phyloP scores from a whole-genome alignment of 805 yeast genomes.

The Nakazawaea laoshanensis region DNA sequence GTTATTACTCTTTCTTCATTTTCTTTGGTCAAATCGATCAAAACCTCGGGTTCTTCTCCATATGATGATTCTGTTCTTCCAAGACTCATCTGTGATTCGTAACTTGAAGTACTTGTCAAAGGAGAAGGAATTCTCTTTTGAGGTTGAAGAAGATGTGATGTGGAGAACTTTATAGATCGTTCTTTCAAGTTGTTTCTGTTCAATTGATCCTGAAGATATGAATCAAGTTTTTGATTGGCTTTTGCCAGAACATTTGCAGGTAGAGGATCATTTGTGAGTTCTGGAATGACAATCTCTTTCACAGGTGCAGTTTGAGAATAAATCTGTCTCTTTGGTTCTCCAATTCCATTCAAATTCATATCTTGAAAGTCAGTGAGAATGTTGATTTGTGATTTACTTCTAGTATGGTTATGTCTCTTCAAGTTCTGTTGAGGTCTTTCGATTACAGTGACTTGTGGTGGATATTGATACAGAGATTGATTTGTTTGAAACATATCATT shows the following conservation, averaged over 20 bases:
- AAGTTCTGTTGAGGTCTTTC: conserved; percentile 5
- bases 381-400: conserved; percentile 8
- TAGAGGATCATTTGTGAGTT: background rate
- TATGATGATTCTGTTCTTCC: conserved; percentile 3
- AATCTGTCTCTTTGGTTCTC: conserved; percentile 4
- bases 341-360: background rate
- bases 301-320: conserved; percentile 6
- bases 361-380: conserved; percentile 5
- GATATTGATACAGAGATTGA: too few relatives aligned
- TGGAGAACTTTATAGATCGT: background rate
- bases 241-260: conserved; percentile 3
- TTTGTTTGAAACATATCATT: too few relatives aligned
- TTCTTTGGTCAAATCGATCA: conserved; percentile 9
- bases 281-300: conserved; percentile 9
- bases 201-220: conserved; percentile 8
- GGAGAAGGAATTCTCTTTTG: conserved; percentile 2
- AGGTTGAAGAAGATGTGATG: background rate
- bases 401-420: conserved; percentile 7
- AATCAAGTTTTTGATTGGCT: conserved; percentile 2
- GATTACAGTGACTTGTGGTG: too few relatives aligned
- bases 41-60: conserved; percentile 1
- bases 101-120: conserved; percentile 8
- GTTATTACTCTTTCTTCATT: conserved; percentile 3
- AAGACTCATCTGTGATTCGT: conserved; percentile 8
- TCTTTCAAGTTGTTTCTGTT: conserved; percentile 4